These are phyloP conservation scores for Capsicum pubescens DNA, from an alignment of 257 asterid genomes.

Conservation along the genomic window DNA sequence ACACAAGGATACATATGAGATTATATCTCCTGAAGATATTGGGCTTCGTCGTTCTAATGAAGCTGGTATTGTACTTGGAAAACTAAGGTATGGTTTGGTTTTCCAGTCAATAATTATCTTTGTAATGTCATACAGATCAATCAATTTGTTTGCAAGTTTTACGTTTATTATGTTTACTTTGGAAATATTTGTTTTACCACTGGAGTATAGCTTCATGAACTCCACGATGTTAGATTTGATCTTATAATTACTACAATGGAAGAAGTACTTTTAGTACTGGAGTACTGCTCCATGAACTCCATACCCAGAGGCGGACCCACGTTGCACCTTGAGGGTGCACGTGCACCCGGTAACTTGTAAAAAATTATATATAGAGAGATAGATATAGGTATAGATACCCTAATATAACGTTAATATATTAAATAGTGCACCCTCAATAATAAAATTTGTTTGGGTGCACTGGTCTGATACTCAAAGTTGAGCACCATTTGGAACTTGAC, in stretches of 20 bases:
- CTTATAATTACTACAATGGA: neutral
- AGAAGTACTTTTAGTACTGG: neutral
- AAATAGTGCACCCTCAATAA: too few relatives aligned
- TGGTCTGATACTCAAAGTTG: too few relatives aligned
- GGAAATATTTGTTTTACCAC: neutral
- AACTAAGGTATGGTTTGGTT: constrained; percentile 73
- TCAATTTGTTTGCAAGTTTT: constrained; percentile 3
- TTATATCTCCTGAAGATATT: constrained; percentile 91
- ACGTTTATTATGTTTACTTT: neutral
- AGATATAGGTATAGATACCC: too few relatives aligned
- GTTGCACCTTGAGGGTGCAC: too few relatives aligned
- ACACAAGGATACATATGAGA: constrained; percentile 88
- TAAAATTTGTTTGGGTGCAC: too few relatives aligned
- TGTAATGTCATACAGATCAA: neutral
- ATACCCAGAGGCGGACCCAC: neutral
- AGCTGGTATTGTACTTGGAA: constrained; percentile 95
- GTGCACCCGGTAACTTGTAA: too few relatives aligned
- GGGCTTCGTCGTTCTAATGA: constrained; percentile 86
- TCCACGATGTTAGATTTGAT: neutral
- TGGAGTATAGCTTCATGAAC: neutral
- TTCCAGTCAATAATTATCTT: neutral
- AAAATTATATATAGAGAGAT: too few relatives aligned
- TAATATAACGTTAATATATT: too few relatives aligned
- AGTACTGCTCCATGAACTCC: constrained; percentile 20
- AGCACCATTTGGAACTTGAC: too few relatives aligned